Evolutionary conservation across 2,329 filamentous ascomycete genomes (phyloP).

Genomic region (Fusarium sterilihyphosum): DNA sequence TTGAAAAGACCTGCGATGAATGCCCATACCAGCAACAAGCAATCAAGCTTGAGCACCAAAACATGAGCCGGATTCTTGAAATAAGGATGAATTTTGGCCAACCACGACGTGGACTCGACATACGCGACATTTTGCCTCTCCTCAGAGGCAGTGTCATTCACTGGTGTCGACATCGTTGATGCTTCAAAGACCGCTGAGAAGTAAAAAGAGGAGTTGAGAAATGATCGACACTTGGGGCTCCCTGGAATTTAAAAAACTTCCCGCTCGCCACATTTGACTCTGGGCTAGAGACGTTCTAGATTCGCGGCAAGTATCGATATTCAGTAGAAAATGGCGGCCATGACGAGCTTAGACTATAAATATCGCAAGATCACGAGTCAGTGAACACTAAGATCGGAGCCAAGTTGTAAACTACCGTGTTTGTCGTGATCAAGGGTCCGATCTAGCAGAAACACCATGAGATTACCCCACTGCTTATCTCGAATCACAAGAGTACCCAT

Average conservation of each 20-base stretch:
- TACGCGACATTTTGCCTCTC: neutral
- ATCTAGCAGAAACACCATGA: neutral
- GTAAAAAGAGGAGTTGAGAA: neutral
- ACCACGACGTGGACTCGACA: conserved; percentile 40
- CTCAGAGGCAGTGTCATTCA: neutral
- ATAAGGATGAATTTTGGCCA: conserved; percentile 45
- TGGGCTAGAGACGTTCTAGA: neutral
- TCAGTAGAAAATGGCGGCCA: neutral
- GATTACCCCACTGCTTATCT: neutral
- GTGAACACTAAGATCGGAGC: neutral
- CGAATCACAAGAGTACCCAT: neutral
- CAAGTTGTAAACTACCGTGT: neutral
- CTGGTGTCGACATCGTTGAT: conserved; percentile 10
- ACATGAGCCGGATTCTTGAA: conserved; percentile 44
- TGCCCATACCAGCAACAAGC: conserved; percentile 43
- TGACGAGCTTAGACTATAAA: neutral
- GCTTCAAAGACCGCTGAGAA: neutral
- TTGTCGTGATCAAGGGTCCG: neutral
- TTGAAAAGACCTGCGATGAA: conserved; percentile 27
- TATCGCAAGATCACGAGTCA: neutral
- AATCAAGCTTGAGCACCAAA: conserved; percentile 44
- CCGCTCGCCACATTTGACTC: neutral
- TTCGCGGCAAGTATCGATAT: neutral
- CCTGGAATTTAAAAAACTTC: neutral
- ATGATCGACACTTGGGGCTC: neutral